A percentile compares a stretch with the other conserved stretches of the same genome.
Conservation (phyloP, 495 filamentous ascomycete genomes). For the Penicillium manginii region DNA sequence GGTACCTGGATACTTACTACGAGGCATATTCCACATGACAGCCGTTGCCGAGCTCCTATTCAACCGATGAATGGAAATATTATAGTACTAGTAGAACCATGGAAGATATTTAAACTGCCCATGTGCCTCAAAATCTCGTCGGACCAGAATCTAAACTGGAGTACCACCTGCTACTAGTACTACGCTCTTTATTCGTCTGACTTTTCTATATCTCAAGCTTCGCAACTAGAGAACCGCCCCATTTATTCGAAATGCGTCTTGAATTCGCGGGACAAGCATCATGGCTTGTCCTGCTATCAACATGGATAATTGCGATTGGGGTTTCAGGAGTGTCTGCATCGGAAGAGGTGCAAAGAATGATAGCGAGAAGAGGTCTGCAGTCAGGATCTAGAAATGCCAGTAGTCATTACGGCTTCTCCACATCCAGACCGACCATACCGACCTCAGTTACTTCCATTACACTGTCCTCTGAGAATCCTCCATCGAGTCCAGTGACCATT, state of each 20-base stretch:
- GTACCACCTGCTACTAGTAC: no score
- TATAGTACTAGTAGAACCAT: no score
- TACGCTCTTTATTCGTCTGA: no score
- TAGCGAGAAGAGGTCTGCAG: neutral
- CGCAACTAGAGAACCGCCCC: no score
- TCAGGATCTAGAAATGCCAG: neutral
- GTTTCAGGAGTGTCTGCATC: neutral
- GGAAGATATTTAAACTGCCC: no score
- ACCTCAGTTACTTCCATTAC: neutral
- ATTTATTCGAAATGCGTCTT: neutral
- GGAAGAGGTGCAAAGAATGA: neutral
- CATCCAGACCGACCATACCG: neutral
- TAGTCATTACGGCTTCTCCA: neutral
- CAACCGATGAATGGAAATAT: no score
- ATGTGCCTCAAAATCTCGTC: no score
- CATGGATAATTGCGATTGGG: neutral
- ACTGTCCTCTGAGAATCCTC: neutral
- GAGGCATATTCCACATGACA: no score
- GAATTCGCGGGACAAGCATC: neutral
- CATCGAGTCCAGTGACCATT: neutral
- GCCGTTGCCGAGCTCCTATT: no score
- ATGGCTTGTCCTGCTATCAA: slow-evolving; percentile 2
- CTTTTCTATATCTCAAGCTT: no score
- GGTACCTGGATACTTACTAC: no score
- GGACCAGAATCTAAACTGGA: no score